phyloP scores from a whole-genome alignment of 352 stramenopile species.

The Pythium dissotocum region DNA sequence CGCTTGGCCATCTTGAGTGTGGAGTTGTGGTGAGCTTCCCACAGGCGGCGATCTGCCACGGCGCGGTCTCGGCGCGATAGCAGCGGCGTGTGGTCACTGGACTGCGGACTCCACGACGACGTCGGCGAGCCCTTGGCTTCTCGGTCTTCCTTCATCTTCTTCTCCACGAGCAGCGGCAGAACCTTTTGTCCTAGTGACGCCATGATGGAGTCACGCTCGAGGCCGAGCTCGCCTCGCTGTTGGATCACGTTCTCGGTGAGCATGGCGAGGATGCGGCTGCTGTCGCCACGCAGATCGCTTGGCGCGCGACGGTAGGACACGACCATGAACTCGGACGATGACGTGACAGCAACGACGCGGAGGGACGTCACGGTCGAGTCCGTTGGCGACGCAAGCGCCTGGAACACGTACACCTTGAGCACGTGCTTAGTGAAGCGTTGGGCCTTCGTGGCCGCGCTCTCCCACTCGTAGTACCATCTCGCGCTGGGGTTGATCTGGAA shows the following conservation, averaged over 20 bases:
- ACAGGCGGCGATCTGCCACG: conserved; percentile 30
- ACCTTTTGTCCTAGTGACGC: conserved; percentile 24
- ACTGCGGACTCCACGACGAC: conserved; percentile 3
- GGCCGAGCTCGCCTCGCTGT: conserved; percentile 15
- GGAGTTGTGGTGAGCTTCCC: conserved; percentile 39
- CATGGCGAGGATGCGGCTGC: conserved; percentile 30
- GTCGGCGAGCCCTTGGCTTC: conserved; percentile 12
- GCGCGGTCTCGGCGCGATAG: neutral
- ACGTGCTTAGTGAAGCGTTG: conserved; percentile 67
- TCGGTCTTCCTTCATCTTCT: conserved; percentile 15
- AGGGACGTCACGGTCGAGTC: conserved; percentile 23
- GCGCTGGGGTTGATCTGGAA: conserved; percentile 59
- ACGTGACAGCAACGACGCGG: conserved; percentile 41
- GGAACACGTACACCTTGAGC: conserved; percentile 56
- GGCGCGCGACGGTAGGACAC: conserved; percentile 64
- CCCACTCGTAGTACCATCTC: conserved; percentile 76
- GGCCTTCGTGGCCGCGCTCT: conserved; percentile 59
- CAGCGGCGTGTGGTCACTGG: neutral
- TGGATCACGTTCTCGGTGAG: conserved; percentile 25
- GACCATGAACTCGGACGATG: conserved; percentile 61
- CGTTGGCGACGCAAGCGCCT: conserved; percentile 22
- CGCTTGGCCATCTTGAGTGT: conserved; percentile 53
- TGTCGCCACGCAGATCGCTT: conserved; percentile 42
- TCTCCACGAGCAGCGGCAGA: conserved; percentile 21
- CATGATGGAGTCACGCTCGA: conserved; percentile 20